Percentiles rank a stretch among this genome's conserved stretches.
Conservation (phyloP, 768 basidiomycete species). For the Rhodotorula diobovata region DNA sequence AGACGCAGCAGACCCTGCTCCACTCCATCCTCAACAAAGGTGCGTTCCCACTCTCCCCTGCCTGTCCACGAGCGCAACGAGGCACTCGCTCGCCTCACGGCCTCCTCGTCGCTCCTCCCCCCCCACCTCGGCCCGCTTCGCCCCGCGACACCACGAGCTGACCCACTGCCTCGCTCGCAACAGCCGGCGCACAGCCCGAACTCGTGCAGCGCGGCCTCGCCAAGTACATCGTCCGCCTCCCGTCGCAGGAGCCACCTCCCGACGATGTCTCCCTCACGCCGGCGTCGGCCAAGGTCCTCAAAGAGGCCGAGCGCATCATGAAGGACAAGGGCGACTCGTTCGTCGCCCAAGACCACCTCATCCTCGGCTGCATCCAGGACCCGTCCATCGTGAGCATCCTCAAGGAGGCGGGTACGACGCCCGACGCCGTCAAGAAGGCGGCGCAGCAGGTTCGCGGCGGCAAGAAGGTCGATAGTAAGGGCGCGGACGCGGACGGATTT, state of each 20-base stretch:
- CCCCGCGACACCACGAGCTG: too few species aligned
- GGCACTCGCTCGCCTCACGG: background rate
- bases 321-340: slow-evolving; percentile 77
- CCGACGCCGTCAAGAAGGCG: slow-evolving; percentile 67
- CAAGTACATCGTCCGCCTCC: slow-evolving; percentile 71
- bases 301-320: slow-evolving; percentile 69
- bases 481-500: slow-evolving; percentile 86
- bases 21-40: slow-evolving; percentile 33
- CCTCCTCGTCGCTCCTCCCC: background rate
- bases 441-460: slow-evolving; percentile 77
- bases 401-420: slow-evolving; percentile 66
- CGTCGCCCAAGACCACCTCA: slow-evolving; percentile 86
- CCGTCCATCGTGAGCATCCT: slow-evolving; percentile 61
- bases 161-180: slow-evolving; percentile 31
- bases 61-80: too few species aligned
- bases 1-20: slow-evolving; percentile 7
- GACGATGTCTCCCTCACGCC: slow-evolving; percentile 67
- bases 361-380: slow-evolving; percentile 78
- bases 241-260: slow-evolving; percentile 77
- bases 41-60: slow-evolving; percentile 5
- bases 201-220: slow-evolving; percentile 67
- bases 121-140: background rate
- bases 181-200: slow-evolving; percentile 72
- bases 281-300: slow-evolving; percentile 60
- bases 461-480: slow-evolving; percentile 73